Conservation (phyloP, 768 basidiomycete species). For the Lepiota brunneoincarnata region DNA sequence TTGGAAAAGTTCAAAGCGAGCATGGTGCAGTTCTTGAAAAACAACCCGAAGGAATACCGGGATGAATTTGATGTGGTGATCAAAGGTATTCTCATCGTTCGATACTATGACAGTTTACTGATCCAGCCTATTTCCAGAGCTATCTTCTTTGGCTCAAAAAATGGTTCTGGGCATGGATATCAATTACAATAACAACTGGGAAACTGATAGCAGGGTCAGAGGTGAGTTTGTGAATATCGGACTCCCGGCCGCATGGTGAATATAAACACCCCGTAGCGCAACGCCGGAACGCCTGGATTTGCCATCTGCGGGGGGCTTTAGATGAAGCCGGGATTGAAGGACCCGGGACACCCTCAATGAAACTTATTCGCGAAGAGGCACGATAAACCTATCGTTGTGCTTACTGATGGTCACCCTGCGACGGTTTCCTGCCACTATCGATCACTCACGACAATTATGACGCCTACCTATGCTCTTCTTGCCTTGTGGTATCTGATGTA, state of each 20-base stretch:
- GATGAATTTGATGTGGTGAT: conserved; percentile 4
- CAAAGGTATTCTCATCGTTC: not conserved
- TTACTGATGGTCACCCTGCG: not conserved
- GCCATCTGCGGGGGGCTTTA: not conserved
- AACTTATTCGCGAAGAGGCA: not conserved
- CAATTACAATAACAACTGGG: conserved; percentile 9
- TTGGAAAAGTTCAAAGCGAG: not conserved
- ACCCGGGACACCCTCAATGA: not conserved
- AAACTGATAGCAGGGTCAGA: not conserved
- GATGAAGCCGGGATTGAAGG: not conserved
- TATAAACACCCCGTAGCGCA: not conserved
- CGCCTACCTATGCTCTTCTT: too few species aligned
- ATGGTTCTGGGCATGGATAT: conserved; percentile 1
- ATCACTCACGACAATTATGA: too few species aligned
- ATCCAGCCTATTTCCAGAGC: not conserved
- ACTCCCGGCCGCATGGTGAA: too few species aligned
- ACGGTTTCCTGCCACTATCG: not conserved
- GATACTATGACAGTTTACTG: not conserved
- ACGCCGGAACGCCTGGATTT: conserved; percentile 5
- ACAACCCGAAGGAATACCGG: conserved; percentile 1
- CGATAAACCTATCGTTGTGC: too few species aligned
- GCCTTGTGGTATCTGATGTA: too few species aligned
- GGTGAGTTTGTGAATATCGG: not conserved
- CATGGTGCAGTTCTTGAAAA: conserved; percentile 1
- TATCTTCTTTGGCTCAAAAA: not conserved